Evolutionary conservation across 1,284 basidiomycete genomes (phyloP).

Genomic region (Abortiporus biennis): DNA sequence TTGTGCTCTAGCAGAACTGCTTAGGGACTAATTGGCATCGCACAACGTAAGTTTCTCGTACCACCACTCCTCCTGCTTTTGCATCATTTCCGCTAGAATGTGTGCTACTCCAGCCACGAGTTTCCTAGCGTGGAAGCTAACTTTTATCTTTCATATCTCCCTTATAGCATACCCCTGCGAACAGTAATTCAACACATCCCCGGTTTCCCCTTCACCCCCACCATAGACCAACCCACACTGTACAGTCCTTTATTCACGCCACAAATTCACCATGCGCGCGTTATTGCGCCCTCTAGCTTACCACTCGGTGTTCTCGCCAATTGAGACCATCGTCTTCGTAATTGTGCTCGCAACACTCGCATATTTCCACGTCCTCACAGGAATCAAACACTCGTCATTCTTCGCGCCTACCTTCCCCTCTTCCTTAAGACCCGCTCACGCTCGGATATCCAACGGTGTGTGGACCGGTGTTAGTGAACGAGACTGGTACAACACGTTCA

Average conservation of each 20-base stretch:
- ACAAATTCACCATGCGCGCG: constrained; percentile 43
- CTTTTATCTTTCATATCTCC: no score
- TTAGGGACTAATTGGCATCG: no score
- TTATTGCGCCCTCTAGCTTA: constrained; percentile 55
- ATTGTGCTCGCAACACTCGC: constrained; percentile 84
- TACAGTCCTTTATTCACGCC: not conserved
- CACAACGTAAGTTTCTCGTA: no score
- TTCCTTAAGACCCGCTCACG: constrained; percentile 47
- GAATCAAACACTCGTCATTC: constrained; percentile 75
- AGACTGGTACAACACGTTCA: constrained; percentile 46
- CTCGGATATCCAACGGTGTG: constrained; percentile 40
- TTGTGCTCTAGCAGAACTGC: no score
- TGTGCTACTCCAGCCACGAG: no score
- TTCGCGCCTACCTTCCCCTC: constrained; percentile 47
- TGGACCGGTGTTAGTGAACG: constrained; percentile 52
- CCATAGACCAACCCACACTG: not conserved
- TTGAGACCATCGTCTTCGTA: constrained; percentile 85
- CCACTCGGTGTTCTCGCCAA: constrained; percentile 61
- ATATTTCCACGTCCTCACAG: constrained; percentile 87
- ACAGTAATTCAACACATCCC: no score
- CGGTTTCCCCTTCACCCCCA: not conserved
- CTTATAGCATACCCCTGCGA: no score
- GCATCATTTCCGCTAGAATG: no score
- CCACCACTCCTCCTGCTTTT: no score
- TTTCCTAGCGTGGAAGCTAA: no score